Conservation (phyloP, 352 stramenopile species). For the Discostella stelligera region DNA sequence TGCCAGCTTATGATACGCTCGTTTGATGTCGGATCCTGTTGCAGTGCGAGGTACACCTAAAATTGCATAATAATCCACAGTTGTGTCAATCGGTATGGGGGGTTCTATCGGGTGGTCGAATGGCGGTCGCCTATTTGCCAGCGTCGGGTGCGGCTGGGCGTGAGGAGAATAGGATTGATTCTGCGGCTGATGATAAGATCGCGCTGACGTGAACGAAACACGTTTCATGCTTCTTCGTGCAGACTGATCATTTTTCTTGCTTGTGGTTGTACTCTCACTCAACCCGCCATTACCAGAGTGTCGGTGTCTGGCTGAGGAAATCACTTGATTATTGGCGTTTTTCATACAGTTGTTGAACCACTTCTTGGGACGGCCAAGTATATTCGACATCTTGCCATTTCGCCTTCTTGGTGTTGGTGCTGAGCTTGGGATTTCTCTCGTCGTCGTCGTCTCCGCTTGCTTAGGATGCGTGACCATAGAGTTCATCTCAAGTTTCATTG, state of each 20-base stretch:
- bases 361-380: neutral
- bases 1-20: constrained; percentile 86
- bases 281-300: neutral
- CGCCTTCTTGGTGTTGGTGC: neutral
- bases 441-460: neutral
- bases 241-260: neutral
- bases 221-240: neutral
- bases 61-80: constrained; percentile 58
- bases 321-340: constrained; percentile 5
- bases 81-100: constrained; percentile 18
- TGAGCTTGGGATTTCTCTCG: neutral
- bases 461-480: constrained; percentile 6
- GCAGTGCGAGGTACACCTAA: constrained; percentile 49
- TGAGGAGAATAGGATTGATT: constrained; percentile 3
- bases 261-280: neutral
- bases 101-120: constrained; percentile 30
- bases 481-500: constrained; percentile 41
- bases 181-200: neutral
- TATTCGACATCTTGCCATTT: neutral
- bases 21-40: constrained; percentile 83
- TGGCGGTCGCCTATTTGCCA: constrained; percentile 6
- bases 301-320: neutral
- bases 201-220: constrained; percentile 1
- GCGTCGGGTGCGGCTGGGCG: neutral
- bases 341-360: constrained; percentile 8